Base-by-base conservation (phyloP, 257 asterid genomes). In the Jasminum sambac region DNA sequence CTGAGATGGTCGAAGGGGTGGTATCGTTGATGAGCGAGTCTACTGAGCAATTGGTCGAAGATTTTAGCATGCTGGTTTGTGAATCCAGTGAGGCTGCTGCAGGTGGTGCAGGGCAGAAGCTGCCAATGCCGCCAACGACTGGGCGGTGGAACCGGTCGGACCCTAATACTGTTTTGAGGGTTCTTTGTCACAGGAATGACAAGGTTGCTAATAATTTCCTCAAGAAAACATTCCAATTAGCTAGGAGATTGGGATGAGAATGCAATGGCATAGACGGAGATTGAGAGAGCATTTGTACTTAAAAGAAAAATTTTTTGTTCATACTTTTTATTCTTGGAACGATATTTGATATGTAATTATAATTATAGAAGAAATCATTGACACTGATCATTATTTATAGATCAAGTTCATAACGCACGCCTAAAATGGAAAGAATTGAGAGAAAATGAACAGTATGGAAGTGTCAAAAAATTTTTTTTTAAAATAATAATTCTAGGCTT, bases 101-200 rank as follows among this genome's bases (percentile, higher is more conserved):
- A 13, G 70, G 74, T 37, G 87, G 86, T 1, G 61, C 76, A 0
- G 89, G 89, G 5, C 91, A 79, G 25, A 90, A 85, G 65, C 69
- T 88, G 43, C 90, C 89, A 0, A 83, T 92, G 91, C 96, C 96
- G 1, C 97, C 93, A 3, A 90, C 95, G 1, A 92, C 96, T 0
- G 96, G 98, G 46, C 81, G 82, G 38, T 92, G 96, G 98, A 78
- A 79, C 43, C 78, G 92, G 70, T 72, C 96, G 1, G 98, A 92
- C 68, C 89, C 98, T 2, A 90, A 90, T 38, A 92, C 98, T 0
- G 84, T 92, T 14, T 69, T 92, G 74, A 83, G 98, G 72, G 95
- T 92, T 26, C 77, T 92, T 0, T 90, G 98, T 64, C 76, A 87
- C 55, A 77, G 98, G 64, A 87, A 92, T 57, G 98, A 92, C 72